A percentile compares a stretch with the other conserved stretches of the same genome.
Conservation (phyloP, 2,329 filamentous ascomycete genomes). For the Epichloe hybrida region DNA sequence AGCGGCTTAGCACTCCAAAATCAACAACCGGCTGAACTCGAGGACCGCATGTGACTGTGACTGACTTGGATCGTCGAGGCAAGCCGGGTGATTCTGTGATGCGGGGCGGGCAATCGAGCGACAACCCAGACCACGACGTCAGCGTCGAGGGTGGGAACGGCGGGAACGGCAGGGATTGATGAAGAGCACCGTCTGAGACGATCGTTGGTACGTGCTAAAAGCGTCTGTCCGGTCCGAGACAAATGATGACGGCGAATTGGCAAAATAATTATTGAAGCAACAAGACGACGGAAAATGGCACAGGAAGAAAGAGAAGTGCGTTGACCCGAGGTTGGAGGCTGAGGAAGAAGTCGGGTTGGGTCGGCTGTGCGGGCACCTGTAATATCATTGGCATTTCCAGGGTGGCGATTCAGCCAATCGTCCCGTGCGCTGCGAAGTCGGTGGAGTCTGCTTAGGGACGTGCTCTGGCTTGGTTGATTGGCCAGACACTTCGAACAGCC, state of each 20-base stretch:
- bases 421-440: too few species aligned
- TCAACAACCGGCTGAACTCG: not conserved
- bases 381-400: not conserved
- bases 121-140: not conserved
- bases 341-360: not conserved
- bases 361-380: not conserved
- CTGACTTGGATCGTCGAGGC: slow-evolving; percentile 2
- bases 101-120: slow-evolving; percentile 1
- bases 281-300: not conserved
- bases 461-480: too few species aligned
- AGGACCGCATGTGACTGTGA: slow-evolving; percentile 3
- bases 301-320: not conserved
- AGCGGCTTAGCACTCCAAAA: not conserved
- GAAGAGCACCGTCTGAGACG: not conserved
- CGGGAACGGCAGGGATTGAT: not conserved
- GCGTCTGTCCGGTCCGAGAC: not conserved
- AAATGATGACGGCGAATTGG: not conserved
- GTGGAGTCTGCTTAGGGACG: too few species aligned
- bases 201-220: too few species aligned
- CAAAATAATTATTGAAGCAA: not conserved
- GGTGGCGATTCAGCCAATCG: too few species aligned
- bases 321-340: not conserved
- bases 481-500: too few species aligned
- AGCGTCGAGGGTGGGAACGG: not conserved
- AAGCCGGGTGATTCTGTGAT: not conserved